Conservation (phyloP, 495 filamentous ascomycete species). For the Gamarada debralockiae region DNA sequence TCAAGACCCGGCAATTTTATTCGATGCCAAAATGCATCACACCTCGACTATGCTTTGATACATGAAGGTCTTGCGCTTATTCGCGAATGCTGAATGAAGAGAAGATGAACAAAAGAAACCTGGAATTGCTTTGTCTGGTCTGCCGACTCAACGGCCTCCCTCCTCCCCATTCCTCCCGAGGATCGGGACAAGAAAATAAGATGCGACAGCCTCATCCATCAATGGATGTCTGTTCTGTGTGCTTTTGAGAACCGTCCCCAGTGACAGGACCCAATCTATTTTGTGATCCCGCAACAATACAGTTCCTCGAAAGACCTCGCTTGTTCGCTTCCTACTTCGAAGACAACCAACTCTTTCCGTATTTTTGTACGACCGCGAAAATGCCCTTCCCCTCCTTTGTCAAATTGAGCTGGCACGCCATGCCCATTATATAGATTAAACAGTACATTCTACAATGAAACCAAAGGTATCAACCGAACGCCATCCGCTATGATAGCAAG, state of each 20-base stretch:
- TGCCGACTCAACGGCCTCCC: neutral
- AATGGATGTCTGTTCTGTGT: neutral
- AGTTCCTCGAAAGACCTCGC: too few species aligned
- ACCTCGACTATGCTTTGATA: slow-evolving; percentile 19
- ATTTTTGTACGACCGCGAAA: slow-evolving; percentile 22
- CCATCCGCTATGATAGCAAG: slow-evolving; percentile 46
- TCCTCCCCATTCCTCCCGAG: neutral
- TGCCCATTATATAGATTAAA: slow-evolving; percentile 31
- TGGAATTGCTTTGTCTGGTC: neutral
- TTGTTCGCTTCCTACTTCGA: neutral
- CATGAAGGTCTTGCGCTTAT: slow-evolving; percentile 13
- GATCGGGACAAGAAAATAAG: neutral
- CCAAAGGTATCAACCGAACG: slow-evolving; percentile 39
- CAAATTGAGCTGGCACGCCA: slow-evolving; percentile 15
- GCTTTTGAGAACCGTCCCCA: neutral
- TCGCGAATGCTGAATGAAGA: slow-evolving; percentile 23
- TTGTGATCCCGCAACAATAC: neutral
- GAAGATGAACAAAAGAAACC: slow-evolving; percentile 24
- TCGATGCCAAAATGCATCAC: neutral
- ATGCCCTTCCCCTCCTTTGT: slow-evolving; percentile 5
- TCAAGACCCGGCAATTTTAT: too few species aligned
- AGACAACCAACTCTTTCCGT: slow-evolving; percentile 10
- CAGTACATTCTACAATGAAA: slow-evolving; percentile 31
- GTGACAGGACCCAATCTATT: neutral
- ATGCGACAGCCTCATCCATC: neutral